Evolutionary conservation across 164 flowering plant species (phyloP).

Genomic region (Vitis riparia): DNA sequence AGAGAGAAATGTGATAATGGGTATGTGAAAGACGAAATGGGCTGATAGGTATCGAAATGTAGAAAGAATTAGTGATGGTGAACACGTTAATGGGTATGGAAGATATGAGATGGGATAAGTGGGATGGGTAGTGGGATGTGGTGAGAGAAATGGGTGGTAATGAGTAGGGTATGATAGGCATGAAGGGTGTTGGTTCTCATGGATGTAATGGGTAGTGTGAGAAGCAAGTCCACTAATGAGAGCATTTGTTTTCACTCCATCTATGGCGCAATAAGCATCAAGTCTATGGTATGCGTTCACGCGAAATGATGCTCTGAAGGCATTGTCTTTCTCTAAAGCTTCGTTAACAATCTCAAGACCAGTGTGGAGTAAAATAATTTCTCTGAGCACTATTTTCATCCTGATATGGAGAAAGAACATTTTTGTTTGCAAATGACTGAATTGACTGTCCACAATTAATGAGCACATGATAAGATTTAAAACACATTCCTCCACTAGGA

Average conservation of each 20-base stretch:
- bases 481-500: conserved; percentile 16
- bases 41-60: too few species aligned
- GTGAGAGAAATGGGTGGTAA: too few species aligned
- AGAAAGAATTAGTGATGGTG: too few species aligned
- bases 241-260: conserved; percentile 19
- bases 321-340: conserved; percentile 75
- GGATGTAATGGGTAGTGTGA: conserved; percentile 24
- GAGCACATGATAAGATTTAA: conserved; percentile 48
- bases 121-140: too few species aligned
- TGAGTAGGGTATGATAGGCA: too few species aligned
- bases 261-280: conserved; percentile 94
- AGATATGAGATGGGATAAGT: too few species aligned
- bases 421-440: conserved; percentile 12
- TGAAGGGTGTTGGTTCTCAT: too few species aligned
- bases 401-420: conserved; percentile 9
- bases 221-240: conserved; percentile 65
- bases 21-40: too few species aligned
- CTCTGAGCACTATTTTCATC: conserved; percentile 26
- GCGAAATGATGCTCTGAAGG: conserved; percentile 65
- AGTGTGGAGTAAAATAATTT: conserved; percentile 55
- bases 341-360: conserved; percentile 61
- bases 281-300: conserved; percentile 82
- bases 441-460: conserved; percentile 20
- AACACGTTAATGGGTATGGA: too few species aligned
- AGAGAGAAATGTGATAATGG: too few species aligned